Conservation (phyloP, 371 early-diverging fungal genomes). For the Mortierella sp. region DNA sequence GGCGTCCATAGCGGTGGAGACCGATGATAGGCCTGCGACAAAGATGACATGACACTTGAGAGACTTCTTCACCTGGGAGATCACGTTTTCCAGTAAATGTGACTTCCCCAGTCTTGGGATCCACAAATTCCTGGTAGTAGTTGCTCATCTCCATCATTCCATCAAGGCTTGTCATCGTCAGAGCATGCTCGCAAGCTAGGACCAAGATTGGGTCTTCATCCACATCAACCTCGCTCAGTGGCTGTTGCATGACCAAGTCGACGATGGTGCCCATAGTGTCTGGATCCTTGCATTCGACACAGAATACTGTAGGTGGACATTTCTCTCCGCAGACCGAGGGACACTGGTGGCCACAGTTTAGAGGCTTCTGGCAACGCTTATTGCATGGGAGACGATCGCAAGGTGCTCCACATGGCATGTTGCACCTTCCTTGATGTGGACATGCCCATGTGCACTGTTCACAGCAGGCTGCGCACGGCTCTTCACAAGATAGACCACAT, state of each 20-base stretch:
- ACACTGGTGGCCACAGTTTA: constrained; percentile 65
- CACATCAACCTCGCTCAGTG: constrained; percentile 57
- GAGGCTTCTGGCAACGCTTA: constrained; percentile 56
- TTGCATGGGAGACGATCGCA: constrained; percentile 69
- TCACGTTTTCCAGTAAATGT: constrained; percentile 11
- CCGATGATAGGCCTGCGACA: constrained; percentile 45
- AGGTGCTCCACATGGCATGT: constrained; percentile 66
- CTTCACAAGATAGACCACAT: constrained; percentile 56
- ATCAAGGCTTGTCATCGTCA: constrained; percentile 62
- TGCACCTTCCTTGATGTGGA: constrained; percentile 59
- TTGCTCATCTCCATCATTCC: constrained; percentile 55
- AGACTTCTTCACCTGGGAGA: constrained; percentile 33
- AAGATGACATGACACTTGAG: constrained; percentile 27
- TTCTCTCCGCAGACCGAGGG: constrained; percentile 68
- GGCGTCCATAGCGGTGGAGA: constrained; percentile 43
- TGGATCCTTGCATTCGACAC: constrained; percentile 53
- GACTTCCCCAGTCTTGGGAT: constrained; percentile 4
- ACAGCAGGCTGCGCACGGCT: constrained; percentile 60
- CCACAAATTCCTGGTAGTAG: constrained; percentile 40
- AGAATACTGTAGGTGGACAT: constrained; percentile 59
- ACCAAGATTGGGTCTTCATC: constrained; percentile 61
- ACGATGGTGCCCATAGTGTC: constrained; percentile 32
- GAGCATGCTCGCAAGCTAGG: constrained; percentile 61
- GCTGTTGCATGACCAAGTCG: constrained; percentile 57
- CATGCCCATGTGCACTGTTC: constrained; percentile 63